These are phyloP conservation scores for Candolleomyces efflorescens DNA, from an alignment of 768 basidiomycete genomes.

Conservation along the genomic window DNA sequence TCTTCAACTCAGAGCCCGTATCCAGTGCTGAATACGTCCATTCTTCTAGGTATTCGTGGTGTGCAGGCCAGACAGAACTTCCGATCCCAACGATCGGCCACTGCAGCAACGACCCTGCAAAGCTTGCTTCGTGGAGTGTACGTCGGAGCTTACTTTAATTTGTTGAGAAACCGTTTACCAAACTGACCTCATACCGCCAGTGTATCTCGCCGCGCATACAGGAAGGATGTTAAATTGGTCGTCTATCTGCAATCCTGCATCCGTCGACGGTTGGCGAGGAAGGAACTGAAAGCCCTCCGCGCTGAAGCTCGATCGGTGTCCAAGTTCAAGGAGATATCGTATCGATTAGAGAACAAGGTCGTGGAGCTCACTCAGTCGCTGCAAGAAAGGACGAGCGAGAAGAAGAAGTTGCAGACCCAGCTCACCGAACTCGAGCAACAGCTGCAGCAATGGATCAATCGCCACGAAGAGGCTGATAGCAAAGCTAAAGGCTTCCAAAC, in stretches of 20 bases:
- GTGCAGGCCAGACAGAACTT: conserved; percentile 60
- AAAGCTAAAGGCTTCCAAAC: conserved; percentile 68
- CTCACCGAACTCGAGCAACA: conserved; percentile 80
- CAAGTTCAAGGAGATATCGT: conserved; percentile 98
- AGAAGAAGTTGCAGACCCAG: conserved; percentile 77
- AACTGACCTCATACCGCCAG: conserved; percentile 27
- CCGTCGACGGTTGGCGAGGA: conserved; percentile 82
- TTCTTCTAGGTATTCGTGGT: conserved; percentile 64
- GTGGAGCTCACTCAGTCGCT: conserved; percentile 95
- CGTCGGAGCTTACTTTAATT: conserved; percentile 25
- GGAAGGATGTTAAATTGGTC: conserved; percentile 63
- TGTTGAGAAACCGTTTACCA: conserved; percentile 1
- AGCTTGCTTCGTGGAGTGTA: conserved; percentile 86
- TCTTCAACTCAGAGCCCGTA: neutral
- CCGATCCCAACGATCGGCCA: conserved; percentile 46
- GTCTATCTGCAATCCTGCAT: conserved; percentile 89
- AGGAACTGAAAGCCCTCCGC: conserved; percentile 77
- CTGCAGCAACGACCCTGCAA: conserved; percentile 74
- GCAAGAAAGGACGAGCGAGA: conserved; percentile 87
- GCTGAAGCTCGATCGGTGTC: conserved; percentile 95
- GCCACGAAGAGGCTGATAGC: conserved; percentile 82
- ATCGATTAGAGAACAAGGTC: conserved; percentile 97
- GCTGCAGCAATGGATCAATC: conserved; percentile 77
- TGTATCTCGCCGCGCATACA: conserved; percentile 49
- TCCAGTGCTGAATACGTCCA: neutral